phyloP scores from a whole-genome alignment of 805 yeast species.

The Saccharomycopsis synnaedendra region DNA sequence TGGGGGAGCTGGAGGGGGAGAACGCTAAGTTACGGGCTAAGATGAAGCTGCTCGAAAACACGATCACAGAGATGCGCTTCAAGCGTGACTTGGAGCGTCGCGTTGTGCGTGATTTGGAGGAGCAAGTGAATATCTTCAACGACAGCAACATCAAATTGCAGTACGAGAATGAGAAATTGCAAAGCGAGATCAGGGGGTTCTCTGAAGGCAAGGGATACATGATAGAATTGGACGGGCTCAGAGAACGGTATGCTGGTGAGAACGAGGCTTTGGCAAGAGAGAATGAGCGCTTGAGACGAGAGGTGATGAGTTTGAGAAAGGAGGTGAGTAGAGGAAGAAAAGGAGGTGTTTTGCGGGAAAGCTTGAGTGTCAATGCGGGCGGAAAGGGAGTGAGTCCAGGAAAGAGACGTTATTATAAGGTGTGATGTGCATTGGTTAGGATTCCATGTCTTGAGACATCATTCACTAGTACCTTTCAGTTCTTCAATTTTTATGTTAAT shows the following conservation, averaged over 20 bases:
- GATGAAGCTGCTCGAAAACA: conserved; percentile 10
- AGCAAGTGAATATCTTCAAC: conserved; percentile 11
- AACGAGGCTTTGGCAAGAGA: too few species aligned
- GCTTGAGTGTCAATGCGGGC: too few species aligned
- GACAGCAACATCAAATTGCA: conserved; percentile 8
- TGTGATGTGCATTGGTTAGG: too few species aligned
- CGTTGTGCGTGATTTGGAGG: conserved; percentile 7
- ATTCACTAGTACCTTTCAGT: too few species aligned
- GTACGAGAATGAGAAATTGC: conserved; percentile 9
- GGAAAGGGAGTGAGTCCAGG: too few species aligned
- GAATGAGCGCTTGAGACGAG: too few species aligned
- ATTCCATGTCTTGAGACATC: too few species aligned
- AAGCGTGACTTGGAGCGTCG: conserved; percentile 7
- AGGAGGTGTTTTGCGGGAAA: too few species aligned
- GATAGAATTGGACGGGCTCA: conserved; percentile 1
- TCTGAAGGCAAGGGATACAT: neutral
- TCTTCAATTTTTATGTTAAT: too few species aligned
- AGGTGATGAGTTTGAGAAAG: too few species aligned
- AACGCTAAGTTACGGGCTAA: conserved; percentile 12
- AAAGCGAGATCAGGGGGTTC: neutral
- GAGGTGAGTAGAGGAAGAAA: too few species aligned
- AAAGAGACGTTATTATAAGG: too few species aligned
- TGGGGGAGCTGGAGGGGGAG: conserved; percentile 10
- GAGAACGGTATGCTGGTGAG: neutral
- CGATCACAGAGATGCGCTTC: conserved; percentile 2